Evolutionary conservation across 495 filamentous ascomycete genomes (phyloP).

Genomic region (Tuber aestivum): DNA sequence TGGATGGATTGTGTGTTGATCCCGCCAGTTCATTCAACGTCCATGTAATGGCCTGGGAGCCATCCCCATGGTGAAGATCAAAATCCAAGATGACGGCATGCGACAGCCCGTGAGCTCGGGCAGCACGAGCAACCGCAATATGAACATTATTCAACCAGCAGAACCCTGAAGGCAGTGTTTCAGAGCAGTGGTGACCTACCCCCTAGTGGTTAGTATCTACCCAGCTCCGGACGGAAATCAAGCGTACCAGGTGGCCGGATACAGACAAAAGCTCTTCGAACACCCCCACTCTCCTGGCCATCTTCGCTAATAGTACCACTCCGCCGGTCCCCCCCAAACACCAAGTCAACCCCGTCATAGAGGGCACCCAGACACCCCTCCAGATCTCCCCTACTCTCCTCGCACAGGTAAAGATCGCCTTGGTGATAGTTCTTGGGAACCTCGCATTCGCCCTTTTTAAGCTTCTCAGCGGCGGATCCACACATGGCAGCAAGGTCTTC

Average conservation of each 20-base stretch:
- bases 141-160: conserved; percentile 99
- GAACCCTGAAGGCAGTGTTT: conserved; percentile 81
- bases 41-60: conserved; percentile 89
- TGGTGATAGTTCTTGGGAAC: conserved; percentile 36
- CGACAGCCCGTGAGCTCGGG: conserved; percentile 72
- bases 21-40: conserved; percentile 63
- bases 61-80: conserved; percentile 93
- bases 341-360: conserved; percentile 85
- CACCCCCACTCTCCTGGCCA: conserved; percentile 29
- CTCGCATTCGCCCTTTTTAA: conserved; percentile 50
- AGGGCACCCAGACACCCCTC: conserved; percentile 81
- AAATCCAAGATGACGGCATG: conserved; percentile 97
- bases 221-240: background rate
- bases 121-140: conserved; percentile 86
- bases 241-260: conserved; percentile 45
- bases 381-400: conserved; percentile 76
- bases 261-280: conserved; percentile 60
- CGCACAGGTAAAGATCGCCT: conserved; percentile 48
- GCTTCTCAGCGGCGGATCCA: conserved; percentile 52
- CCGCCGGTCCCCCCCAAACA: conserved; percentile 52
- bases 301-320: conserved; percentile 15
- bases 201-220: conserved; percentile 27
- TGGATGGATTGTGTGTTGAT: conserved; percentile 57
- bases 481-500: conserved; percentile 56
- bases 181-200: conserved; percentile 89